A percentile compares a stretch with the other conserved stretches of the same genome.
Conservation (phyloP, 1,284 basidiomycete species). For the Ustilago loliicola region DNA sequence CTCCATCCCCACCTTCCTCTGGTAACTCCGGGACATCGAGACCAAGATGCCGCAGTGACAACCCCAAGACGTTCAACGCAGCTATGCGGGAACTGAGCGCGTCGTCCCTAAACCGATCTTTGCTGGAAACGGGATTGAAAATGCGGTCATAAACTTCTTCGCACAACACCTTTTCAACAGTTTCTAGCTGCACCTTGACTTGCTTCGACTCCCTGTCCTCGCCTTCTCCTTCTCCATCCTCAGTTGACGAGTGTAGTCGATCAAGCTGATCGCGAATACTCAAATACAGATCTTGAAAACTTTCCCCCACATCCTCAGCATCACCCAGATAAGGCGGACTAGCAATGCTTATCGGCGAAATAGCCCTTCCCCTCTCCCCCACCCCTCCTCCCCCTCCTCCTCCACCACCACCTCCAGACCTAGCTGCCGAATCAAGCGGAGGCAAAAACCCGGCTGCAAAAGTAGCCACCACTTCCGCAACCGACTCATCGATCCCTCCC, state of each 20-base stretch:
- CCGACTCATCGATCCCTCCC: neutral
- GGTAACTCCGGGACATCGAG: conserved; percentile 74
- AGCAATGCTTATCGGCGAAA: conserved; percentile 63
- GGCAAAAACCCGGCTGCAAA: conserved; percentile 45
- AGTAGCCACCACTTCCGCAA: conserved; percentile 19
- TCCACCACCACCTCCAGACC: neutral
- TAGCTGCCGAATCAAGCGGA: conserved; percentile 9
- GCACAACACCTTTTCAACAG: conserved; percentile 80
- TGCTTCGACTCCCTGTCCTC: conserved; percentile 41
- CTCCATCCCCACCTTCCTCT: conserved; percentile 60
- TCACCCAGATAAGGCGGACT: conserved; percentile 66
- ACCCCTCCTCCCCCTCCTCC: neutral
- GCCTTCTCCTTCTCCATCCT: neutral
- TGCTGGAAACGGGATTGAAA: conserved; percentile 78
- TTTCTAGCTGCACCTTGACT: conserved; percentile 75
- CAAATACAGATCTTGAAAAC: conserved; percentile 82
- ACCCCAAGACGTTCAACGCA: conserved; percentile 88
- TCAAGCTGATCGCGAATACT: conserved; percentile 72
- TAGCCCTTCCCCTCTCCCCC: neutral
- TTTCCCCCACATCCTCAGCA: conserved; percentile 72
- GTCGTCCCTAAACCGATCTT: conserved; percentile 87
- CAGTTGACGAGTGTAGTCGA: conserved; percentile 73
- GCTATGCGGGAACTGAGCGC: conserved; percentile 87
- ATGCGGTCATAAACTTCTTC: conserved; percentile 80
- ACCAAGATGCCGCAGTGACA: conserved; percentile 87